Base-by-base conservation (phyloP, 83 land plant genomes). In the Thuja plicata region DNA sequence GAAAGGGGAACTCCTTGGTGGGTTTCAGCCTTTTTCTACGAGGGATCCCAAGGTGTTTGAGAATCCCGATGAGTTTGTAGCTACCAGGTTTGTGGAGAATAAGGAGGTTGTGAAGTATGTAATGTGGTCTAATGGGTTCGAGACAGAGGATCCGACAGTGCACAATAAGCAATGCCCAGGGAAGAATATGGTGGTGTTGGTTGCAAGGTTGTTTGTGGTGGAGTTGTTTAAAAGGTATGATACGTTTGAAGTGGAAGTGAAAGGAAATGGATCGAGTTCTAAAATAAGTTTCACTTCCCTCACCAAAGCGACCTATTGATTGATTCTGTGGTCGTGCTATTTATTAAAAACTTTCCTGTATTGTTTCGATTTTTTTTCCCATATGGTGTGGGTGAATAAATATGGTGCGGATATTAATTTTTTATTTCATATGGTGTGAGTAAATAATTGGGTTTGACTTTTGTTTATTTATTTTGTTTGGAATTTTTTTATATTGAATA, bases 41-140 rank as follows among this genome's bases (percentile, higher is more conserved):
- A 83, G 89, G 21, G 90, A 89, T 40, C 90, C 90, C 3, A 24
- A 38, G 46, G 89, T 89, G 41, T 89, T 89, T 41, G 90, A 89
- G 9, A 45, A 60, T 45, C 73, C 90, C 5, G 89, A 89, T 15
- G 43, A 89, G 0, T 89, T 57, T 48, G 12, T 60, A 17, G 90
- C 89, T 17, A n/a, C 55, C 12, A 85, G 90, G 60, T 89, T 89
- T 60, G 4, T 89, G 24, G 34, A 86, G 46, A 78, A 89, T 17
- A 15, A 86, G 32, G 40, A 17, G 88, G 27, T 89, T 34, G 0
- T 89, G 0, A 77, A 85, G 89, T 55, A 89, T 45, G 88, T 89
- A 8, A 0, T 85, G 35, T 89, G 90, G 90, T 60, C 89, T 19
- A 89, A 89, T 30, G 90, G 89, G 0, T 40, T n/a, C 17, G 83